Percentiles rank a stretch among this genome's conserved stretches.
These are phyloP conservation scores for Chaetoscypha palmicola DNA, from an alignment of 2,329 filamentous ascomycete species.

Conservation along the genomic window DNA sequence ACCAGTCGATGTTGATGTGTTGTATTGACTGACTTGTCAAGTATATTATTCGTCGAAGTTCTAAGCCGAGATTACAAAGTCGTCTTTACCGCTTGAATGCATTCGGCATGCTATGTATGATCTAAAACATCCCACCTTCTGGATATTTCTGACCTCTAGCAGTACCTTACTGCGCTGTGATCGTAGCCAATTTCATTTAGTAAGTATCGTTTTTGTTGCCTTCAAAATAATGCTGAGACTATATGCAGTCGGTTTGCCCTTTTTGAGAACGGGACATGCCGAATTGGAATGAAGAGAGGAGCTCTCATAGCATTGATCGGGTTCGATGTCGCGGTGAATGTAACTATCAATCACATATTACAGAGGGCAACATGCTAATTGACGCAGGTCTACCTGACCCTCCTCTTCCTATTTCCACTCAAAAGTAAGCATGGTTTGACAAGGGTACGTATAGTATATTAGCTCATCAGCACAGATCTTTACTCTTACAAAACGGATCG, in stretches of 20 bases:
- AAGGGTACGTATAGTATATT: no score
- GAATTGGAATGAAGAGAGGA: conserved; percentile 53
- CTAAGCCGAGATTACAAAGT: conserved; percentile 46
- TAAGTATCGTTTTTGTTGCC: not conserved
- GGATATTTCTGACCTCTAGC: conserved; percentile 29
- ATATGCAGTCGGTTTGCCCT: conserved; percentile 46
- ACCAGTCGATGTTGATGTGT: no score
- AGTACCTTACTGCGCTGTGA: conserved; percentile 35
- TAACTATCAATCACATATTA: no score
- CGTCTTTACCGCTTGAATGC: conserved; percentile 56
- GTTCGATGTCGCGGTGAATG: conserved; percentile 54
- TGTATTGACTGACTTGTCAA: conserved; percentile 2
- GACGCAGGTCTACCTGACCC: conserved; percentile 46
- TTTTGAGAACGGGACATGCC: conserved; percentile 48
- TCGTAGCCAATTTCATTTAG: conserved; percentile 46
- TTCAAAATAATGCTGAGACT: not conserved
- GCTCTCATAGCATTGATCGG: conserved; percentile 55
- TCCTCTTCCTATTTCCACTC: conserved; percentile 55
- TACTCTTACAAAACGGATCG: conserved; percentile 46
- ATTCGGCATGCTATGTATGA: conserved; percentile 46
- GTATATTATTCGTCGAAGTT: conserved; percentile 46
- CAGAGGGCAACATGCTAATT: not conserved
- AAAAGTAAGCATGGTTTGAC: conserved; percentile 43
- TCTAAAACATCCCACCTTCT: conserved; percentile 55
- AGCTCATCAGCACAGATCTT: conserved; percentile 36